Percentiles rank a stretch among this genome's conserved stretches.
These are phyloP conservation scores for Magnusiomyces fungicola DNA, from an alignment of 1,139 yeast genomes.

Conservation along the genomic window DNA sequence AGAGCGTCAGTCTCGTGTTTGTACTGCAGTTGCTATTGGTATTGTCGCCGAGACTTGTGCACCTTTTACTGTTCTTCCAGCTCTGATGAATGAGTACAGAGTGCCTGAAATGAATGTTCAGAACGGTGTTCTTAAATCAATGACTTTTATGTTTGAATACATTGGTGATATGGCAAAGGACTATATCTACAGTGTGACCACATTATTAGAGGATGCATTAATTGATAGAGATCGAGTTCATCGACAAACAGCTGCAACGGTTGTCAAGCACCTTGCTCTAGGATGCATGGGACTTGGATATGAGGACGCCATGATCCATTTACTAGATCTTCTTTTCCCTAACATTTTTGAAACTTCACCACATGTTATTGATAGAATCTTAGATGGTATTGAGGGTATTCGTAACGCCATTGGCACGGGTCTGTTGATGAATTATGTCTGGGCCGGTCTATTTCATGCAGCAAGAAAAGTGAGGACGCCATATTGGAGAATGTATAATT, in stretches of 20 bases:
- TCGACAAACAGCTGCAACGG: constrained; percentile 92
- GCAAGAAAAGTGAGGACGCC: constrained; percentile 79
- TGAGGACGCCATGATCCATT: constrained; percentile 70
- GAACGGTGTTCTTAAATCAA: constrained; percentile 87
- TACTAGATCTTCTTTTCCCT: constrained; percentile 69
- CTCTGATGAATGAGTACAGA: constrained; percentile 90
- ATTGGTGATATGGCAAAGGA: constrained; percentile 77
- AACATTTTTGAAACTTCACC: constrained; percentile 91
- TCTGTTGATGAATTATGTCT: constrained; percentile 59
- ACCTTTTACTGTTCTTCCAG: constrained; percentile 94
- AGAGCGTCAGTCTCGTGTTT: constrained; percentile 92
- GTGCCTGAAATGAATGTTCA: constrained; percentile 92
- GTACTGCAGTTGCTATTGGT: constrained; percentile 97
- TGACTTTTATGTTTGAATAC: constrained; percentile 91
- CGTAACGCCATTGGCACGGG: constrained; percentile 74
- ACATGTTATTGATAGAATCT: constrained; percentile 76
- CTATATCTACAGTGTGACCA: constrained; percentile 73
- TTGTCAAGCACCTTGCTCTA: constrained; percentile 72
- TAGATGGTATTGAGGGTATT: constrained; percentile 75
- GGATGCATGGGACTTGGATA: constrained; percentile 70
- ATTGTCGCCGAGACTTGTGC: constrained; percentile 92
- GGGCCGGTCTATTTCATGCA: constrained; percentile 92
- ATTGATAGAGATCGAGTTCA: constrained; percentile 90
- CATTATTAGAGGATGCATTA: constrained; percentile 82
- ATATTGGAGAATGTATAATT: constrained; percentile 80